phyloP scores from a whole-genome alignment of 352 stramenopile genomes.

The Saprolegnia parasitica region DNA sequence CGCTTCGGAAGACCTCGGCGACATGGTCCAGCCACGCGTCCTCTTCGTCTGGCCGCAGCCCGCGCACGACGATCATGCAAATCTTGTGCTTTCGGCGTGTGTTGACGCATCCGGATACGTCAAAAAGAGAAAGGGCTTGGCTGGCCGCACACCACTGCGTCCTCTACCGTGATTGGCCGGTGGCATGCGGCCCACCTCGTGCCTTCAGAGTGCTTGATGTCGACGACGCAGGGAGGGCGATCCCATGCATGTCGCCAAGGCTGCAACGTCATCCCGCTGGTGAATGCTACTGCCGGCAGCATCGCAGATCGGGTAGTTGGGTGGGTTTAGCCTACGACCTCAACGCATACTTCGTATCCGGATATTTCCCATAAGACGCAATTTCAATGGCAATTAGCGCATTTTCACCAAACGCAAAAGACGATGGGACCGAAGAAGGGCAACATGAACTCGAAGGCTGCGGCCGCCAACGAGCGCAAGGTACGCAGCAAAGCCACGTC shows the following conservation, averaged over 20 bases:
- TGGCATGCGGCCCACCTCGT: background rate
- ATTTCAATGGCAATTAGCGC: slow-evolving; percentile 18
- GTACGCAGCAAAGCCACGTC: background rate
- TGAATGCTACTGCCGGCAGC: no score
- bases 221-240: no score
- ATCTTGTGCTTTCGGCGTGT: no score
- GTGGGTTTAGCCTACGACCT: background rate
- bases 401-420: slow-evolving; percentile 14
- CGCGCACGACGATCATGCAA: background rate
- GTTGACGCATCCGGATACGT: background rate
- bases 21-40: slow-evolving; percentile 20
- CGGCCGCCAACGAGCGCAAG: slow-evolving; percentile 70
- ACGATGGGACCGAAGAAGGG: slow-evolving; percentile 48
- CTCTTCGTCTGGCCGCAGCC: slow-evolving; percentile 9
- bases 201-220: no score
- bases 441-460: slow-evolving; percentile 64
- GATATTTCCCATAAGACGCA: background rate
- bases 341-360: background rate
- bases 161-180: background rate
- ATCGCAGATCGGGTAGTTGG: background rate
- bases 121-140: background rate
- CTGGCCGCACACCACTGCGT: background rate
- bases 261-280: no score
- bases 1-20: slow-evolving; percentile 16
- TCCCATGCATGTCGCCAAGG: no score